Conservation (phyloP, 257 asterid species). For the Gentiana straminea region DNA sequence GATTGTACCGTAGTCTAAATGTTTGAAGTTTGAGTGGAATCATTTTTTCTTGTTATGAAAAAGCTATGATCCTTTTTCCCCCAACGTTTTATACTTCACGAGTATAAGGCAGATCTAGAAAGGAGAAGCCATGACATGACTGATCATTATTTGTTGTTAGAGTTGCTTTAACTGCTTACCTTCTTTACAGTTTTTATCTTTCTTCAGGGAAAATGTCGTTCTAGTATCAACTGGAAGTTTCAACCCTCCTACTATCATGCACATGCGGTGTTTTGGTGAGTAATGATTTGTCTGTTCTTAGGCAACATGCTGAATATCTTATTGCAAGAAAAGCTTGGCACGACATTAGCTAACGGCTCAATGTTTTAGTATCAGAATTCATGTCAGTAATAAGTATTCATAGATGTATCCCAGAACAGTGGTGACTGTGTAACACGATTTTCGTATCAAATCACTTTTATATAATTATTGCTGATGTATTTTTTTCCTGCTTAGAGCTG, state of each 20-base stretch:
- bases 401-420: no score
- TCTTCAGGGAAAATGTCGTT: conserved; percentile 46
- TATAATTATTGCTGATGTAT: not conserved
- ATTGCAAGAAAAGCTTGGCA: no score
- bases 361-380: no score
- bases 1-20: no score
- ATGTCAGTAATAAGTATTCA: no score
- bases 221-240: conserved; percentile 87
- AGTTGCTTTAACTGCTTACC: not conserved
- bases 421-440: no score
- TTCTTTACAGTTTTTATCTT: not conserved
- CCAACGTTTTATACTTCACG: no score
- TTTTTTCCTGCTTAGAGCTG: conserved; percentile 43
- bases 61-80: not conserved
- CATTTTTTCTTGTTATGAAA: not conserved
- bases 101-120: not conserved
- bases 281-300: not conserved
- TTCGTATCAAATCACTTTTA: no score
- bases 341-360: no score
- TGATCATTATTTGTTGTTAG: not conserved
- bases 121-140: not conserved
- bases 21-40: no score
- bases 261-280: conserved; percentile 76
- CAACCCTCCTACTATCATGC: conserved; percentile 91
- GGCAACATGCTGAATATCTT: not conserved